These are phyloP conservation scores for Penicillium verrucosum DNA, from an alignment of 2,329 filamentous ascomycete species.

Conservation along the genomic window DNA sequence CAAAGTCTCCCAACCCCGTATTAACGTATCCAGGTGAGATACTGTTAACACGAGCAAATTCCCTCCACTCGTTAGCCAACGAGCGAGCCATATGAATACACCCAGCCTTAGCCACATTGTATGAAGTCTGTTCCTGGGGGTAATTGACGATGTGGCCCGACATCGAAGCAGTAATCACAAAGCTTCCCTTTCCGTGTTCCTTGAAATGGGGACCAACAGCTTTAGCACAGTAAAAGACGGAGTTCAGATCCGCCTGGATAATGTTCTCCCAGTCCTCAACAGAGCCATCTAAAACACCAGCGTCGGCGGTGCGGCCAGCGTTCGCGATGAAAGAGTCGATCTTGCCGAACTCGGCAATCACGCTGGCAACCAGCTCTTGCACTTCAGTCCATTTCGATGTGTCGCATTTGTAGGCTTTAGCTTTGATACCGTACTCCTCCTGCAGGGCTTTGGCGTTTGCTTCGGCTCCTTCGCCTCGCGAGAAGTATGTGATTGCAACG, in stretches of 20 bases:
- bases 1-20: constrained; percentile 64
- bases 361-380: constrained; percentile 55
- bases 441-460: constrained; percentile 63
- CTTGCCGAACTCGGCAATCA: constrained; percentile 67
- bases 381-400: constrained; percentile 57
- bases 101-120: constrained; percentile 65
- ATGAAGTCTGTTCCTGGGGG: constrained; percentile 63
- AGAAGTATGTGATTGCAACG: constrained; percentile 65
- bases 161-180: constrained; percentile 65
- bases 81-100: constrained; percentile 63
- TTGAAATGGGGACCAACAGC: constrained; percentile 77
- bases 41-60: constrained; percentile 66
- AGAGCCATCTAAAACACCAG: constrained; percentile 65
- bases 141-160: constrained; percentile 54
- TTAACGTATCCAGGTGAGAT: constrained; percentile 68
- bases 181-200: constrained; percentile 60
- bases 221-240: constrained; percentile 79
- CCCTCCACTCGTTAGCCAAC: constrained; percentile 67
- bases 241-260: constrained; percentile 80
- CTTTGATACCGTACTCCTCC: constrained; percentile 61
- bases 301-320: constrained; percentile 67
- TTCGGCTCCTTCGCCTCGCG: constrained; percentile 59
- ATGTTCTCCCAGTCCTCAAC: constrained; percentile 73
- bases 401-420: constrained; percentile 65
- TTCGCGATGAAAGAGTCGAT: constrained; percentile 67